A percentile compares a stretch with the other conserved stretches of the same genome.
These are phyloP conservation scores for Fusarium citri DNA, from an alignment of 2,329 filamentous ascomycete species.

Conservation along the genomic window DNA sequence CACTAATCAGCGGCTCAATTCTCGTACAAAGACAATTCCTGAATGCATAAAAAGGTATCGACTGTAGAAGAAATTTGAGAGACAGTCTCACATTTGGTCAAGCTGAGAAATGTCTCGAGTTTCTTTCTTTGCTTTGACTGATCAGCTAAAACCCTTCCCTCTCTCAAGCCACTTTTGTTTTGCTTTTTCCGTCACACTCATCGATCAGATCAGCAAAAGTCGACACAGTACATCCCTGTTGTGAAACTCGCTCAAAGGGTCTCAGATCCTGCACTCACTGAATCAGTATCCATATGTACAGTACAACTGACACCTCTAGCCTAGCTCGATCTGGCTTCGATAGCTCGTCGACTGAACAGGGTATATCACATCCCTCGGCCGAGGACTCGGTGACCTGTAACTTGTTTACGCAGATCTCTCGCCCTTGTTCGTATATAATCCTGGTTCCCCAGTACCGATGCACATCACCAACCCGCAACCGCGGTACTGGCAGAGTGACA, in stretches of 20 bases:
- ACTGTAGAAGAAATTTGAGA: not conserved
- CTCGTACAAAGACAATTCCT: slow-evolving; percentile 5
- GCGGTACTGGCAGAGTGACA: slow-evolving; percentile 39
- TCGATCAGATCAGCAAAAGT: not conserved
- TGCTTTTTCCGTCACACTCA: slow-evolving; percentile 19
- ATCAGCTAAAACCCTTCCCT: slow-evolving; percentile 11
- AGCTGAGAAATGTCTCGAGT: slow-evolving; percentile 33
- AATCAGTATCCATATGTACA: slow-evolving; percentile 21
- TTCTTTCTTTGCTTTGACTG: slow-evolving; percentile 12
- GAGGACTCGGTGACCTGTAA: slow-evolving; percentile 15
- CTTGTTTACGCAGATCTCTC: slow-evolving; percentile 23
- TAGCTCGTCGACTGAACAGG: slow-evolving; percentile 12
- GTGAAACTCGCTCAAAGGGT: slow-evolving; percentile 29
- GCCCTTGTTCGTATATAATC: slow-evolving; percentile 21
- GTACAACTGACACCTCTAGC: slow-evolving; percentile 20
- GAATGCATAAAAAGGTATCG: slow-evolving; percentile 7
- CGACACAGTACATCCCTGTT: slow-evolving; percentile 20
- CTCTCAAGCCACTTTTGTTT: slow-evolving; percentile 3
- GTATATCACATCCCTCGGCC: slow-evolving; percentile 13
- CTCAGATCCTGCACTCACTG: slow-evolving; percentile 42
- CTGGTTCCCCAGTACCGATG: not conserved
- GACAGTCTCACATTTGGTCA: slow-evolving; percentile 15
- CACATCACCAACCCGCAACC: slow-evolving; percentile 24
- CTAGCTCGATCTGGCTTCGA: slow-evolving; percentile 5
- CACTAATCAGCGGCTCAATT: not conserved